Conservation (phyloP, 2,329 filamentous ascomycete genomes). For the Trichoderma arundinaceum region DNA sequence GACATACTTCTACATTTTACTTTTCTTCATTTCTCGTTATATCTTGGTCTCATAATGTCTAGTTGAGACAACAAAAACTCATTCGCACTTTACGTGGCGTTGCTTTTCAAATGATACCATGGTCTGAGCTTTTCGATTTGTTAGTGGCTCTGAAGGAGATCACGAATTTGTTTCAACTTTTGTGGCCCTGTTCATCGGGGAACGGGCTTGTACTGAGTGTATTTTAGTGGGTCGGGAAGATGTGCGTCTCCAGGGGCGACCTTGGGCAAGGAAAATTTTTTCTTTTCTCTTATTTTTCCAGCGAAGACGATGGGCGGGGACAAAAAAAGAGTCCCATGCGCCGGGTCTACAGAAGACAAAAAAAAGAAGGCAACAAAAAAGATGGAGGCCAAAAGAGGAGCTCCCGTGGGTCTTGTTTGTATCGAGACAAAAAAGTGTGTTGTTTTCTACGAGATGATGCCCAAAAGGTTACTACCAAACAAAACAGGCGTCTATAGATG, state of each 20-base stretch:
- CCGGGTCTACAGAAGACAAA: slow-evolving; percentile 27
- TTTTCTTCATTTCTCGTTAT: slow-evolving; percentile 16
- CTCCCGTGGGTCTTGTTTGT: slow-evolving; percentile 28
- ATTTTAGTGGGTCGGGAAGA: slow-evolving; percentile 31
- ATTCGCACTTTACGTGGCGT: slow-evolving; percentile 31
- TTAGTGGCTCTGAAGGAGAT: slow-evolving; percentile 9
- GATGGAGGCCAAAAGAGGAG: slow-evolving; percentile 31
- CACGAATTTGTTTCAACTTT: slow-evolving; percentile 23
- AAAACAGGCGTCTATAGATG: slow-evolving; percentile 21
- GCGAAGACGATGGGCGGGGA: slow-evolving; percentile 30
- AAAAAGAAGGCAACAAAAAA: slow-evolving; percentile 11
- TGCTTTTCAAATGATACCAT: slow-evolving; percentile 33
- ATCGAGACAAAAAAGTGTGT: slow-evolving; percentile 18
- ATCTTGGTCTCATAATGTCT: slow-evolving; percentile 31
- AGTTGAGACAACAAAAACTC: slow-evolving; percentile 23
- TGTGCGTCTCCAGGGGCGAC: slow-evolving; percentile 32
- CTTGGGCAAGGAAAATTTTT: slow-evolving; percentile 29
- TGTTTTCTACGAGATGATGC: slow-evolving; percentile 29
- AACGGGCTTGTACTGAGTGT: slow-evolving; percentile 21
- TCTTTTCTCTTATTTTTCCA: slow-evolving; percentile 17
- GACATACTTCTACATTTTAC: slow-evolving; percentile 9
- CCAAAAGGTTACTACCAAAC: slow-evolving; percentile 24
- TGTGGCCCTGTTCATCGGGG: background rate
- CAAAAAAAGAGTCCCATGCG: slow-evolving; percentile 9
- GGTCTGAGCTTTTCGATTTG: slow-evolving; percentile 28